These are phyloP conservation scores for Ganoderma sinense DNA, from an alignment of 1,284 basidiomycete species.

Conservation along the genomic window DNA sequence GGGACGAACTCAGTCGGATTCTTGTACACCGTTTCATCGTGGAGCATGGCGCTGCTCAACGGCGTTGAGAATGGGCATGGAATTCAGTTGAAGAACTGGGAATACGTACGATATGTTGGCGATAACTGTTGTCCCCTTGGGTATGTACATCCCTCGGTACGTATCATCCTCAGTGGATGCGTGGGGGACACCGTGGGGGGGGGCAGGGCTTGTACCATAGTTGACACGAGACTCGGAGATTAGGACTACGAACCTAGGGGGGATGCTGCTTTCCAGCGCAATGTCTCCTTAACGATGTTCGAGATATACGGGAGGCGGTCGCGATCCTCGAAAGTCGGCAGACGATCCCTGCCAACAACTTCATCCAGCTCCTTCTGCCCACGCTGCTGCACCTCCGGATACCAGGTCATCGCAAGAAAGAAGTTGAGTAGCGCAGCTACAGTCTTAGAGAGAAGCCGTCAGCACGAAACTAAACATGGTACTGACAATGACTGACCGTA, in stretches of 20 bases:
- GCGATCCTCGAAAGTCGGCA: conserved; percentile 52
- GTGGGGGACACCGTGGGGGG: conserved; percentile 27
- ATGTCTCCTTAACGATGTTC: conserved; percentile 49
- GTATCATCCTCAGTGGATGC: conserved; percentile 13
- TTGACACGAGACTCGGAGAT: background rate
- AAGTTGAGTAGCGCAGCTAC: conserved; percentile 51
- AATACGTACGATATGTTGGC: conserved; percentile 24
- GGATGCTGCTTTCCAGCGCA: conserved; percentile 44
- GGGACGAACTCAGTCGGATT: conserved; percentile 34
- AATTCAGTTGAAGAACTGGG: background rate
- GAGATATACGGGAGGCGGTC: conserved; percentile 47
- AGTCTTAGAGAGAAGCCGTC: conserved; percentile 39
- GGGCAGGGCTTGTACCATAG: background rate
- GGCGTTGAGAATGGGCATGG: background rate
- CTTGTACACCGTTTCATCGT: conserved; percentile 32
- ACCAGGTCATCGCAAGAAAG: conserved; percentile 48
- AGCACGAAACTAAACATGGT: background rate
- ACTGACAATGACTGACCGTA: conserved; percentile 1
- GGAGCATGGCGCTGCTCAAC: conserved; percentile 31
- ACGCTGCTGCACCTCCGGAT: conserved; percentile 46
- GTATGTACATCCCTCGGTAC: conserved; percentile 23
- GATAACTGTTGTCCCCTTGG: conserved; percentile 22
- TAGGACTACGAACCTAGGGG: conserved; percentile 31
- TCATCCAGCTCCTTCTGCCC: conserved; percentile 52
- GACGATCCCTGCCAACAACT: conserved; percentile 44